Base-by-base conservation (phyloP, 495 filamentous ascomycete species). In the Schizothecium vesticola region DNA sequence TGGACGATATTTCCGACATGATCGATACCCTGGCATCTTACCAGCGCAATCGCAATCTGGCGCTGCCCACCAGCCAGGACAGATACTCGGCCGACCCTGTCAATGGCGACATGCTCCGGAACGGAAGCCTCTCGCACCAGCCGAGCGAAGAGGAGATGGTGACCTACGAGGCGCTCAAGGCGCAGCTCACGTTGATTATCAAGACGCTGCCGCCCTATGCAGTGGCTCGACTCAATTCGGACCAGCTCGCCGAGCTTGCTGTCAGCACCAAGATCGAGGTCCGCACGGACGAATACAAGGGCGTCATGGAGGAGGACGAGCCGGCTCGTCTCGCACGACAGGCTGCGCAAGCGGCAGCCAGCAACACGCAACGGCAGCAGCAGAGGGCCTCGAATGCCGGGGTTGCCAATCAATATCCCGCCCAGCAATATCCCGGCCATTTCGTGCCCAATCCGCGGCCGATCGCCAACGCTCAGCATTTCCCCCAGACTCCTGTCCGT, bases 261-360 rank as follows among this genome's bases (percentile, higher is more conserved):
- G 87, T 97, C 73, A 94, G 90, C 78, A 90, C 88, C n/a, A 92
- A 89, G 80, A 86, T 97, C 29, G 78, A 92, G 67, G 73, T 94
- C 61, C 87, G 90, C 36, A 87, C 81, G 25, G 88, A 87, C 56
- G 87, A 91, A 73, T 91, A 91, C 70, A 85, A 83, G 63, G 94
- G 94, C 4, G 88, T 89, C 16, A 91, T 97, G 89, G 93, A 97
- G 73, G 91, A 93, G 74, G 93, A 96, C 71, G 91, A 94, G 68
- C 79, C 75, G 16, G 78, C 81, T 7, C 75, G 74, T 10, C 72
- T 74, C n/a, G 72, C 74, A 5, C 68, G 75, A 59, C 72, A 78
- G 60, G 77, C 78, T 10, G 72, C 78, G 7, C 78, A 82, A 65
- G 73, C 70, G 12, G 75, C 79, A 33, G 71, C 72, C 8, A 74